Evolutionary conservation across 2,329 filamentous ascomycete genomes (phyloP).

Genomic region (Sclerotinia glacialis): DNA sequence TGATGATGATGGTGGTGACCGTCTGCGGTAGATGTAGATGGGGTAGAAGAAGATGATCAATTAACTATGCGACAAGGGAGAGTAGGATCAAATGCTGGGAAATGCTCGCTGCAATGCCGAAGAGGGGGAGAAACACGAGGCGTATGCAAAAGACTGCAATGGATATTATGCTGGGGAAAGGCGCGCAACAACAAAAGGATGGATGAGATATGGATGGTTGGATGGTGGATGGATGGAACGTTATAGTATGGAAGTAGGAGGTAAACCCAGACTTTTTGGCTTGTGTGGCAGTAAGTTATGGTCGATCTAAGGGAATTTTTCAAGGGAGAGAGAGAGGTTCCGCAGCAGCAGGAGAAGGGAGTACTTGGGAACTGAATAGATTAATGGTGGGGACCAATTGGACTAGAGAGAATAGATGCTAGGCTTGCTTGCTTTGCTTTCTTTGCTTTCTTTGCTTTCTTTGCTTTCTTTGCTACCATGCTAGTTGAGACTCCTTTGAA

Average conservation of each 20-base stretch:
- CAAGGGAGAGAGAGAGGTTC: conserved; percentile 18
- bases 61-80: conserved; percentile 18
- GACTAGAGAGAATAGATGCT: conserved; percentile 12
- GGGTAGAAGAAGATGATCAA: conserved; percentile 20
- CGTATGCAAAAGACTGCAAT: conserved; percentile 19
- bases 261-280: conserved; percentile 6
- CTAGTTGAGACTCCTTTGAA: conserved; percentile 9
- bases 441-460: too few species aligned
- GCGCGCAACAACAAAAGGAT: conserved; percentile 12
- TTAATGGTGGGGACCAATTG: conserved; percentile 16
- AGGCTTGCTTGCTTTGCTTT: conserved; percentile 10
- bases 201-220: conserved; percentile 7
- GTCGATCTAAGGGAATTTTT: conserved; percentile 10
- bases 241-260: conserved; percentile 7
- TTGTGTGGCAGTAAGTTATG: conserved; percentile 7
- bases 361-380: conserved; percentile 12
- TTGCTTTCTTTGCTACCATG: conserved; percentile 10
- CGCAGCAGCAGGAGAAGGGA: conserved; percentile 19
- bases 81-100: conserved; percentile 22
- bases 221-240: conserved; percentile 10
- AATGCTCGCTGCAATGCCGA: conserved; percentile 17
- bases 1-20: conserved; percentile 6
- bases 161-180: conserved; percentile 18
- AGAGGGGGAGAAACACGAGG: conserved; percentile 15
- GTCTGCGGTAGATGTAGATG: conserved; percentile 18